Base-by-base conservation (phyloP, 345 rosid genomes). In the Melaleuca quinquenervia region DNA sequence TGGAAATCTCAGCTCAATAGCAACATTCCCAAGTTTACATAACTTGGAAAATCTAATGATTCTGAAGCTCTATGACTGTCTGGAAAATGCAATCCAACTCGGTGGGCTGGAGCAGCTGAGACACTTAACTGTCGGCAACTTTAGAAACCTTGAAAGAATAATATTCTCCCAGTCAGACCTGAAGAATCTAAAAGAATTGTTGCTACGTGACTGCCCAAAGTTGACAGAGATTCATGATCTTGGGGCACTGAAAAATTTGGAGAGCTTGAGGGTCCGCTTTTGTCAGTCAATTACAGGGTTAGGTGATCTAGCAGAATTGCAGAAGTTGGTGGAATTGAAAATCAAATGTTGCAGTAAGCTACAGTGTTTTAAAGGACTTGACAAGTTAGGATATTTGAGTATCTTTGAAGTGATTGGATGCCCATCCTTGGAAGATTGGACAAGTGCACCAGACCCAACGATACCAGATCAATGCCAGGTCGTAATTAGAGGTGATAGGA, bases 401-500 rank as follows among this genome's bases (percentile, higher is more conserved):
- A 21, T 62, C 2, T 14, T 62, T 29, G 2, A 14, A 62, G 21
- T 15, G 75, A 14, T 0, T 3, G 0, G 0, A 2, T 62, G 44
- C 75, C 3, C 0, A 21, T 62, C 21, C 44, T 62, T 62, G 41
- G 0, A 1, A 62, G 27, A 7, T 62, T 27, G 6, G 41, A 62
- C 44, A 3, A 15, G 29, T 62, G 75, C 75, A 29, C 1, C 18
- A 7, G 2, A 1, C 74, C 1, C 74, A 27, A 27, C 1, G 74
- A 29, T 60, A 60, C 74, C 74, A 6, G 41, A 60, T 27, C 20
- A 60, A 3, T 60, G 74, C 20, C 74, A 0, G 27, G 5, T 60
- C 5, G 9, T 60, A 60, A 27, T 60, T 3, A 0, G 0, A 6
- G 0, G 1, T 3, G 3, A 41, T 7, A 0, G 0, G 74, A 6